Base-by-base conservation (phyloP, 495 filamentous ascomycete genomes). In the Neurospora pannonica region DNA sequence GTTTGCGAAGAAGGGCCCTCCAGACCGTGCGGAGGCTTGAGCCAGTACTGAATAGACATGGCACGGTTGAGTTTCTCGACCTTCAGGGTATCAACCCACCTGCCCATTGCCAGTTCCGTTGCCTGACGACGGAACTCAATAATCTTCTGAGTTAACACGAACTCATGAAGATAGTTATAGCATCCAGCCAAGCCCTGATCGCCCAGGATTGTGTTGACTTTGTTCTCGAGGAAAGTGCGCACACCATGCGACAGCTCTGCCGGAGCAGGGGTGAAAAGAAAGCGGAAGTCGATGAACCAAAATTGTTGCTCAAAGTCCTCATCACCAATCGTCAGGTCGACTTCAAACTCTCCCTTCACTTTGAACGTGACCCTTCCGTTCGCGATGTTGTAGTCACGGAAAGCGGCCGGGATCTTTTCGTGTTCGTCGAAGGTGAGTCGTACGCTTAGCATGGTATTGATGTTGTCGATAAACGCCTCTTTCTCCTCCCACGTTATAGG, bases 11-110 rank as follows among this genome's bases (percentile, higher is more conserved):
- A 46, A 34, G 71, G 42, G 28, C 71, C n/a, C 24, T 34, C 42
- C 31, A 21, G 71, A 28, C 54, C 43, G 74, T 81, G 78, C 38
- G 82, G 82, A 72, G 88, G 88, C 46, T 89, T 85, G 21, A 87
- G 81, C 96, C 96, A 99, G 80, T 99, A 99, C 75, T 98, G 94
- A 71, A 99, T 86, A 17, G 94, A 88, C 73, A 98, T 83, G 19
- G 90, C 90, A 46, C 96, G 89, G 75, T 93, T 90, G 48, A 97
- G 84, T 71, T 89, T 82, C 79, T 97, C 92, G 11, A 97, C 86
- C 71, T 88, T 87, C 72, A 98, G 81, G 43, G 88, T 87, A 74
- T 92, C 90, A 24, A 89, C 89, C 95, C 97, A 99, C 38, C 88
- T 86, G 1, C 87, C 87, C 73, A 83, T 85, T 36, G 84, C 84